Conservation (phyloP, 345 rosid species). For the Aquilaria yunnanensis region DNA sequence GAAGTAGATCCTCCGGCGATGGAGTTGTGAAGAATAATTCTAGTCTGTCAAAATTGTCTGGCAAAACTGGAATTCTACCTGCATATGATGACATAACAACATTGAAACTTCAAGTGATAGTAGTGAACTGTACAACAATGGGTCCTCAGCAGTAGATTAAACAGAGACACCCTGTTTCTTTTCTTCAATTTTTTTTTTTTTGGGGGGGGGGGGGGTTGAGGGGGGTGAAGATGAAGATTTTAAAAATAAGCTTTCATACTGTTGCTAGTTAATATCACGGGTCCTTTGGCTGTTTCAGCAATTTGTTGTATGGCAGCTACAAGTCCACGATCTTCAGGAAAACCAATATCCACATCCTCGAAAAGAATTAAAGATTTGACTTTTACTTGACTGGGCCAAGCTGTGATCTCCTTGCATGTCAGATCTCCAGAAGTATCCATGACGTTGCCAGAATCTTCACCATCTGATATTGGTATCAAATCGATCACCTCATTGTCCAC, state of each 20-base stretch:
- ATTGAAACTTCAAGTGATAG: constrained; percentile 3
- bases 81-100: constrained; percentile 27
- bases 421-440: constrained; percentile 24
- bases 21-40: constrained; percentile 56
- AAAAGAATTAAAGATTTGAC: constrained; percentile 73
- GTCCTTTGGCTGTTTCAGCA: constrained; percentile 85
- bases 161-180: too few species aligned
- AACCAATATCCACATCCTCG: constrained; percentile 87
- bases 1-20: constrained; percentile 49
- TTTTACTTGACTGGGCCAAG: constrained; percentile 27
- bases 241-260: constrained; percentile 38
- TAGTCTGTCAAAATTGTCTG: constrained; percentile 59
- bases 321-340: constrained; percentile 92
- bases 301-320: constrained; percentile 77
- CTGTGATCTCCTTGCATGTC: constrained; percentile 20
- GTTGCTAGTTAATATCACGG: constrained; percentile 78
- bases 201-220: too few species aligned
- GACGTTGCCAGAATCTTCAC: constrained; percentile 20
- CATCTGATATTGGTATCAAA: constrained; percentile 28
- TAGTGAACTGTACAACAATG: too few species aligned
- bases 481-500: constrained; percentile 31
- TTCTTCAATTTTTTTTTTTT: too few species aligned
- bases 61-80: constrained; percentile 65
- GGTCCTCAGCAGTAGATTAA: too few species aligned
- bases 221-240: background rate